Percentiles rank a stretch among this genome's conserved stretches.
Conservation (phyloP, 2,329 filamentous ascomycete genomes). For the Bipolaris gigantea region DNA sequence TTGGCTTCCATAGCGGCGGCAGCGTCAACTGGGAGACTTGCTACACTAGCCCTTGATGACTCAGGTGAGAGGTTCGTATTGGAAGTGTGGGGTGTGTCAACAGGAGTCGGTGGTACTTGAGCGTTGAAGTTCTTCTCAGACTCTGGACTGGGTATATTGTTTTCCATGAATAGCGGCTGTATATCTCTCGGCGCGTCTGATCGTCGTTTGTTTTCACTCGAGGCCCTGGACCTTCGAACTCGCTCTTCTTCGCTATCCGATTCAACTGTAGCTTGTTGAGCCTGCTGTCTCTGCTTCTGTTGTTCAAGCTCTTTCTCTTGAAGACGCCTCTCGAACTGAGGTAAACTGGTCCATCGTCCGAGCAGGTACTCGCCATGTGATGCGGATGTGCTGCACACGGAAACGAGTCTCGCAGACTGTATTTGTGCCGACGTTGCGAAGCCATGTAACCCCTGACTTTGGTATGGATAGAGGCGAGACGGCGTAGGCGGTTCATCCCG, state of each 20-base stretch:
- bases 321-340: slow-evolving; percentile 35
- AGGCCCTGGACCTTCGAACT: slow-evolving; percentile 11
- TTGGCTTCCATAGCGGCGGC: slow-evolving; percentile 38
- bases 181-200: slow-evolving; percentile 22
- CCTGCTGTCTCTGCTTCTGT: slow-evolving; percentile 29
- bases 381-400: slow-evolving; percentile 28
- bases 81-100: slow-evolving; percentile 31
- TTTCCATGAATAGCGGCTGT: slow-evolving; percentile 38
- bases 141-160: slow-evolving; percentile 25
- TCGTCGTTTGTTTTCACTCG: slow-evolving; percentile 13
- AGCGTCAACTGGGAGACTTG: slow-evolving; percentile 33
- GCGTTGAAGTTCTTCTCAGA: slow-evolving; percentile 23
- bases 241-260: slow-evolving; percentile 41
- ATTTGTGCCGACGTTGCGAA: slow-evolving; percentile 25
- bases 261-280: slow-evolving; percentile 39
- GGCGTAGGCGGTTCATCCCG: slow-evolving; percentile 19
- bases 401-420: slow-evolving; percentile 28
- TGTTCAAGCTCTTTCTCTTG: slow-evolving; percentile 27
- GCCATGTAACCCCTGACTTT: slow-evolving; percentile 29
- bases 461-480: slow-evolving; percentile 32
- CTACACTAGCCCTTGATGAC: slow-evolving; percentile 32
- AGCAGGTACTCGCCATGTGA: slow-evolving; percentile 34
- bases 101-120: slow-evolving; percentile 30
- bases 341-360: slow-evolving; percentile 39
- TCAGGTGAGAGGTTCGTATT: slow-evolving; percentile 19